Evolutionary conservation across 2,329 filamentous ascomycete species (phyloP), one percentile per base, ranked within the genome.

Genomic region (Botrytis medusae): DNA sequence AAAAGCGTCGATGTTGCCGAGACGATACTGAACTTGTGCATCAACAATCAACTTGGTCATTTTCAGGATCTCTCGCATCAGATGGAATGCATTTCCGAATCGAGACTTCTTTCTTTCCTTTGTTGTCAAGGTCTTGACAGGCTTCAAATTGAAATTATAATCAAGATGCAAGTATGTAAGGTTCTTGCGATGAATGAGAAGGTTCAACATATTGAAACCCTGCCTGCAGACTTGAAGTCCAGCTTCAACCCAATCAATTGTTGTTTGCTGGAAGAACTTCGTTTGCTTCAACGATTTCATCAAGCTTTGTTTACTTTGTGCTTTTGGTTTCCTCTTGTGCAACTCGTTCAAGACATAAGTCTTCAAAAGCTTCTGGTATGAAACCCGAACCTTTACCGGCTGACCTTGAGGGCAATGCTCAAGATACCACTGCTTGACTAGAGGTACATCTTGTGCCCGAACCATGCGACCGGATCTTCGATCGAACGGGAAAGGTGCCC

Each of bases 91-190:
- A 81, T 99, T 99, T 86, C 96, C 96, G 78, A 99, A 99, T 76
- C 96, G 92, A 44, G 95, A 98, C 88, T 99, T 99, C 87, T 99
- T 99, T 79, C 96, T 92, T 86, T 99, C 96, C 83, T 99, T 99
- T 46, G 96, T 99, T 0, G 96, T 99, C 78, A 99, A 84, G 0
- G 96, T 99, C 87, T 99, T 99, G 82, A 99, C 96, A 4, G 96
- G 96, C 86, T 99, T 99, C 83, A 99, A 81, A 83, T 99, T 99
- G 87, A 99, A 99, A 84, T 99, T 99, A 86, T 98, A 99, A 81
- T 99, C 96, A 72, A 99, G 90, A 86, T 99, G 97, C 72, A 99
- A 88, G 81, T 99, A 99, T 0, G 96, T 99, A 78, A 99, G 85
- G 82, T 99, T 99, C 87, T 99, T 99, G 79, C 96, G 92, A 81